Evolutionary conservation across 257 asterid genomes (phyloP).

Genomic region (Solanum piurae): DNA sequence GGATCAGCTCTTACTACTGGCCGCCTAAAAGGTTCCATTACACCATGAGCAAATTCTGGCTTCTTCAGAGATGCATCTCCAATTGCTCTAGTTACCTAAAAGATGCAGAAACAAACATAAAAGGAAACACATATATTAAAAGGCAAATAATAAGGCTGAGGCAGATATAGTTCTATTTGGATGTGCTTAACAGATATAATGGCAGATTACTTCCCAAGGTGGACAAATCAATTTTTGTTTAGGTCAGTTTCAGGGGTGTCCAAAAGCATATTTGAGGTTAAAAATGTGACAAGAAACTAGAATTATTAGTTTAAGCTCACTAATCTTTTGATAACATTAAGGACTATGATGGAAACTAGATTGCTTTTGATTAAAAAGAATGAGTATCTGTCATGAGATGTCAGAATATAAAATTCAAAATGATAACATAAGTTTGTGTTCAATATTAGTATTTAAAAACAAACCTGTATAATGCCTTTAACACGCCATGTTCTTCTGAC

Average conservation of each 20-base stretch:
- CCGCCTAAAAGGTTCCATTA: constrained; percentile 35
- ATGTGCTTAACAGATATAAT: too few relatives aligned
- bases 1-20: constrained; percentile 78
- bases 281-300: too few relatives aligned
- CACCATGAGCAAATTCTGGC: constrained; percentile 53
- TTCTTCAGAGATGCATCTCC: constrained; percentile 82
- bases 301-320: too few relatives aligned
- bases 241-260: too few relatives aligned
- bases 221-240: too few relatives aligned
- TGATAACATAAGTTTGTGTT: neutral
- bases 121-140: neutral
- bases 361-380: too few relatives aligned
- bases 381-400: neutral
- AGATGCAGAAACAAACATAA: neutral
- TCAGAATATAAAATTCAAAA: neutral
- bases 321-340: too few relatives aligned
- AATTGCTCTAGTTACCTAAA: constrained; percentile 75
- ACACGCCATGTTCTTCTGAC: constrained; percentile 66
- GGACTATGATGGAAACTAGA: too few relatives aligned
- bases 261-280: too few relatives aligned
- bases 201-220: too few relatives aligned
- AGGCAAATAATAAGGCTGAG: too few relatives aligned
- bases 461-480: constrained; percentile 42
- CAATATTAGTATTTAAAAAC: neutral
- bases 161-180: too few relatives aligned